phyloP scores from a whole-genome alignment of 352 stramenopile genomes.

The Phytophthora crassamura region DNA sequence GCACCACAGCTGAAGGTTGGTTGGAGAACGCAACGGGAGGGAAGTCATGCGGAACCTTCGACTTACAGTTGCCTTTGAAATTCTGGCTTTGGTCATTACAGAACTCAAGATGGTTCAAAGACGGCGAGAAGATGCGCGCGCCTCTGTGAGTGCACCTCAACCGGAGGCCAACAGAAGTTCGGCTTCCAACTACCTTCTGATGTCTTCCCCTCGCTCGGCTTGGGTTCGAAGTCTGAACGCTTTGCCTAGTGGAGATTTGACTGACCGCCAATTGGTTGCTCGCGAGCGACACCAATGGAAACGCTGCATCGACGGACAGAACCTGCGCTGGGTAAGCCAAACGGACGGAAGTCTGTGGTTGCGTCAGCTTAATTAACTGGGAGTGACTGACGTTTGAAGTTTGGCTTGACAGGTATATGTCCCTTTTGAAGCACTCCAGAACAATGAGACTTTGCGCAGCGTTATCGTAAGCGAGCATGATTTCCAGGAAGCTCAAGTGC shows the following conservation, averaged over 20 bases:
- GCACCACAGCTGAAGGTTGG: conserved; percentile 47
- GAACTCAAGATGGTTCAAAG: conserved; percentile 23
- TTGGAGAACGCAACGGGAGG: not conserved
- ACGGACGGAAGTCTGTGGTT: not conserved
- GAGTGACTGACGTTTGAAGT: too few relatives aligned
- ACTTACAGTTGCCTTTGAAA: not conserved
- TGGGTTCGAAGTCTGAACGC: conserved; percentile 17
- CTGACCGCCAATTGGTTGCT: conserved; percentile 61
- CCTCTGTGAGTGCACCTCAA: conserved; percentile 17
- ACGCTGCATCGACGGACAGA: conserved; percentile 47
- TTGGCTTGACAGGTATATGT: conserved; percentile 38
- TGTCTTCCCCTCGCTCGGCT: conserved; percentile 36
- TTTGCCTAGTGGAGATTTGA: conserved; percentile 36
- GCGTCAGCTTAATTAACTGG: not conserved
- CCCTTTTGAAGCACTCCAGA: conserved; percentile 30
- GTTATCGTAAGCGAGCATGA: conserved; percentile 44
- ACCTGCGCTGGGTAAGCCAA: conserved; percentile 53
- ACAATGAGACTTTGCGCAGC: conserved; percentile 36
- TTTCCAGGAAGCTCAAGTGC: conserved; percentile 29
- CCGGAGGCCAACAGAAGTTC: conserved; percentile 23
- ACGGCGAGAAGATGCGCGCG: conserved; percentile 20
- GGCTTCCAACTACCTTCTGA: conserved; percentile 38
- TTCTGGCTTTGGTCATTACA: conserved; percentile 18
- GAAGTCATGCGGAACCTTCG: not conserved
- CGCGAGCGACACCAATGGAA: conserved; percentile 77